Evolutionary conservation across 495 filamentous ascomycete species (phyloP), one percentile per base, ranked within the genome.

Genomic region (Neurospora sp.): DNA sequence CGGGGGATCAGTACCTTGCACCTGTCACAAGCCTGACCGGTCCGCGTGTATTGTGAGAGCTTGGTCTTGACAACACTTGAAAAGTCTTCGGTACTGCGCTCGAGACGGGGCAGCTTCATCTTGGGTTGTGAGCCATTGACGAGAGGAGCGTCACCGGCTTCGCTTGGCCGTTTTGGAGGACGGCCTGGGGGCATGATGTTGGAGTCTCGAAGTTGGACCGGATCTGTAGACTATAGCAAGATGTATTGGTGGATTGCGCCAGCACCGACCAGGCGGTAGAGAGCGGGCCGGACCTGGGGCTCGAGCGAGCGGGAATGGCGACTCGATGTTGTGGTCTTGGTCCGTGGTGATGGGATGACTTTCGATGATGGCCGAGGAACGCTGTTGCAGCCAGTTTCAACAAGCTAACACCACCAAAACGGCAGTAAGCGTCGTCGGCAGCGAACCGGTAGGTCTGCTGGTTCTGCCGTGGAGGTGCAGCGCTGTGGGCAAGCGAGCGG

Each of bases 11-110:
- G 72, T 83, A 94, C 93, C 86, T 94, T 94, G 85, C 94, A 97
- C 69, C 94, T 87, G 78, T 97, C 94, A 85, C 94, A 97, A 5
- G 94, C 94, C 79, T 96, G 93, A 4, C 92, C 92, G 0, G 92
- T 96, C 20, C 93, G 86, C 22, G 87, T 89, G 69, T 89, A 90
- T 22, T 85, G 86, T 73, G 85, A 85, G 69, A 90, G 80, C 77
- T 87, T 88, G 81, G 86, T 89, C 83, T 87, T 89, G 42, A 93
- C 89, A 68, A 87, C 85, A 72, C 83, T 87, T 4, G 91, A 92
- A 75, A 92, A 92, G 69, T 93, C 89, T 37, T 88, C 87, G 42
- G 87, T 79, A 40, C 77, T 77, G 71, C 82, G 84, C 65, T 87
- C 85, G n/a, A 85, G 72, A 42, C 85, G 82, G 47, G 82, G 78